These are phyloP conservation scores for Centella asiatica DNA, from an alignment of 129 eudicot genomes.

Conservation along the genomic window DNA sequence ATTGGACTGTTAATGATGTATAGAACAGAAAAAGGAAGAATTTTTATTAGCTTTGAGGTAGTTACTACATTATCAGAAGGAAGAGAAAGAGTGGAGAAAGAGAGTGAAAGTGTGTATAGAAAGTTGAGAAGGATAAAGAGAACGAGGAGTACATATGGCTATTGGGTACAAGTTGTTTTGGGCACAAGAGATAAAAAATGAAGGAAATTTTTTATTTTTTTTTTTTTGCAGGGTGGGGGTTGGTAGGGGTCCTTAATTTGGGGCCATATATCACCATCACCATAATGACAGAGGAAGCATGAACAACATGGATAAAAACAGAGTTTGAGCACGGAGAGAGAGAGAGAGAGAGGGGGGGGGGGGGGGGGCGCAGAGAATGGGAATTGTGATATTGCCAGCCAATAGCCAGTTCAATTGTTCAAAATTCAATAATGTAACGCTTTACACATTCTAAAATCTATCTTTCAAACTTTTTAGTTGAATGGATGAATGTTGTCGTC, in stretches of 20 bases:
- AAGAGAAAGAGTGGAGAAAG: constrained; percentile 11
- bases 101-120: constrained; percentile 2
- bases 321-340: background rate
- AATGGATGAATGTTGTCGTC: background rate
- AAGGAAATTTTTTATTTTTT: too few relatives aligned
- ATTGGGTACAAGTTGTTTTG: too few relatives aligned
- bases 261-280: too few relatives aligned
- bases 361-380: background rate
- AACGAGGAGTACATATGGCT: too few relatives aligned
- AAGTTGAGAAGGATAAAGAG: constrained; percentile 15
- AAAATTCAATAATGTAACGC: background rate
- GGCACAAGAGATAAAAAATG: too few relatives aligned
- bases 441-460: background rate
- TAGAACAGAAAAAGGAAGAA: constrained; percentile 16
- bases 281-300: too few relatives aligned
- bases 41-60: constrained; percentile 21
- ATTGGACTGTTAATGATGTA: constrained; percentile 4
- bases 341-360: background rate
- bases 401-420: constrained; percentile 8
- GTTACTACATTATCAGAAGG: constrained; percentile 71
- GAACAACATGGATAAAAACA: too few relatives aligned
- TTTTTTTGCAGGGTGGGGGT: too few relatives aligned
- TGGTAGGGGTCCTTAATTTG: too few relatives aligned
- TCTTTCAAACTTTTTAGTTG: too few relatives aligned
- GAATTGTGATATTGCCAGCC: background rate